Evolutionary conservation across 2,329 filamentous ascomycete genomes (phyloP), one percentile per base, ranked within the genome.

Genomic region (Coniochaeta hoffmannii): DNA sequence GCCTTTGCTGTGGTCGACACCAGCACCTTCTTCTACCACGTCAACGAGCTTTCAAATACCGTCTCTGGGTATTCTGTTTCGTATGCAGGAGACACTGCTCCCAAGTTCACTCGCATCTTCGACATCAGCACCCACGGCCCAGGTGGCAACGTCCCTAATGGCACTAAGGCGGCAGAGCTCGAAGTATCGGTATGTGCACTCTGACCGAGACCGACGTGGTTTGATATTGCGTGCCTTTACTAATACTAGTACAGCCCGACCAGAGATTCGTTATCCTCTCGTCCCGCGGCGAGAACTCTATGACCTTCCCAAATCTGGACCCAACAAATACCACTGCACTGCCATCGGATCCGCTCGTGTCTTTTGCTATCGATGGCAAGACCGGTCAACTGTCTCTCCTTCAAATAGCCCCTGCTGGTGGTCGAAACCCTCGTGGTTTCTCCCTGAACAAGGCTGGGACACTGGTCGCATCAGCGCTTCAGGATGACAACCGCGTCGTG

Each of bases 351-450:
- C 80, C 86, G 0, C 70, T 92, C 54, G 77, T 86, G 57, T 83
- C 76, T 56, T 89, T 83, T 71, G 64, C 72, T 55, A 79, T 89
- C 60, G 70, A 82, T 61, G 57, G 64, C 1, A 59, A 65, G 15
- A 78, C 77, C 15, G 87, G 86, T 7, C 72, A 69, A 1, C 73
- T 90, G 28, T 69, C 64, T 0, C 76, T 82, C 55, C 66, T 81
- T 2, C 79, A 87, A 62, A 74, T 83, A 26, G 78, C 78, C 15
- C 76, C 86, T 0, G 79, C 83, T 0, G 85, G 86, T 51, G 89
- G 89, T 2, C 68, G 71, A 8, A 79, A 77, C 55, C 88, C 89
- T 0, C 78, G 88, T 19, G 85, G 87, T 35, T 87, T 89, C 66
- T 79, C 78, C 53, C 69, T 89, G 56, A 90, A 87, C 68, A 76